A percentile compares a stretch with the other conserved stretches of the same genome.
Conservation (phyloP, 2,329 filamentous ascomycete genomes). For the Stagonosporopsis chrysanthemi region DNA sequence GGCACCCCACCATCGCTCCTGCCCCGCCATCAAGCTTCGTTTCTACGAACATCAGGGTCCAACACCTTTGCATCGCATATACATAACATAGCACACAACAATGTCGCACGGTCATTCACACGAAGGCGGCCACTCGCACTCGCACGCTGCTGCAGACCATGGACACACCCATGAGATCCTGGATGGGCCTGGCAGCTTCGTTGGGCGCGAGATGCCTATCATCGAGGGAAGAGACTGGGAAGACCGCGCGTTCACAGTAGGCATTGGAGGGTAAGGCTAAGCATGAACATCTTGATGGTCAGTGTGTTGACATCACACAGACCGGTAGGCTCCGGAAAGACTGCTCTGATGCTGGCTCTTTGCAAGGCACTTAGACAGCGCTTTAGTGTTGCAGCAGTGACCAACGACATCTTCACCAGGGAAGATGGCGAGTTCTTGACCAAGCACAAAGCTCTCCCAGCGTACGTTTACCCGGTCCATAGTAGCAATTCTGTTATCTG, state of each 20-base stretch:
- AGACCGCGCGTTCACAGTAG: slow-evolving; percentile 90
- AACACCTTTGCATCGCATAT: neutral
- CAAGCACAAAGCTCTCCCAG: slow-evolving; percentile 80
- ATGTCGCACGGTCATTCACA: slow-evolving; percentile 48
- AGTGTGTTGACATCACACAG: slow-evolving; percentile 54
- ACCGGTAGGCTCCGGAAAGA: slow-evolving; percentile 96
- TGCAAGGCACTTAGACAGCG: slow-evolving; percentile 81
- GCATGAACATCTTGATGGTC: neutral
- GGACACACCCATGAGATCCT: slow-evolving; percentile 97
- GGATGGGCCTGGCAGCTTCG: slow-evolving; percentile 88
- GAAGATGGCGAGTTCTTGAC: slow-evolving; percentile 99
- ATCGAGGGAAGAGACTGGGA: slow-evolving; percentile 86
- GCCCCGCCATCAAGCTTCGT: slow-evolving; percentile 32
- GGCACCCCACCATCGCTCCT: slow-evolving; percentile 28
- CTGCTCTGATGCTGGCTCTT: slow-evolving; percentile 92
- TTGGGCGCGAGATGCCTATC: slow-evolving; percentile 92
- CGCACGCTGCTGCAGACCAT: slow-evolving; percentile 70
- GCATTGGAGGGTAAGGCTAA: slow-evolving; percentile 86
- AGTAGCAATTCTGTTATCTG: neutral
- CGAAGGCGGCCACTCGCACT: slow-evolving; percentile 53
- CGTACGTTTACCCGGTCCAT: slow-evolving; percentile 48
- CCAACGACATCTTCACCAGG: slow-evolving; percentile 97
- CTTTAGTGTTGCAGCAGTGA: slow-evolving; percentile 92
- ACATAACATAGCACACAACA: neutral
- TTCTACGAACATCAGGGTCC: slow-evolving; percentile 14